Base-by-base conservation (phyloP, 305 asterid species). In the Fraxinus platypoda region DNA sequence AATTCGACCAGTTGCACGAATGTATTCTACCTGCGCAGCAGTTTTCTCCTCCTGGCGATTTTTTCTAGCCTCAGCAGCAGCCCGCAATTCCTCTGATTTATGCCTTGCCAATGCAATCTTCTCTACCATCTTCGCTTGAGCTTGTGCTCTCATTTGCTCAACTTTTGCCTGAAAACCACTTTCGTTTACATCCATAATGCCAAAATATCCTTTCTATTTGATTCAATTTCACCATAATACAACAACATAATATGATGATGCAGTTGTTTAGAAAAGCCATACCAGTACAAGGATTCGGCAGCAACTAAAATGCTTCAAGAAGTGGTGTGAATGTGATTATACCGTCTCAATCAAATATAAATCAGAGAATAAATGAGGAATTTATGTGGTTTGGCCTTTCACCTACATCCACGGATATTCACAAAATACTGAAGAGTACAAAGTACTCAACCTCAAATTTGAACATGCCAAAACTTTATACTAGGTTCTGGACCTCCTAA, bases 91-190 rank as follows among this genome's bases (percentile, higher is more conserved):
- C 86, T 91, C 98, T 12, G 95, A 90, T 81, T 81, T 94, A 82
- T 92, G 97, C 85, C 94, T 95, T 30, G 95, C 93, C 94, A 90
- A 72, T 74, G 98, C 95, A 15, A 92, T 87, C 89, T 94, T 92
- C 93, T 94, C 91, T 77, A 88, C 93, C 94, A 94, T 92, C 82
- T 92, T 91, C 52, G 94, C 95, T 81, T 92, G 95, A 52, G 97
- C 94, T 34, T 91, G 94, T 23, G 94, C 94, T 87, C 88, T 91
- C 93, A 91, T 87, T 89, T 94, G 93, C 84, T 95, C 99, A 31
- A 92, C 92, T 80, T 92, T 28, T 23, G 8, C 73, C 73, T 64
- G 73, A 11, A 64, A 23, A 25, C 34, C 31, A 64, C 31, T 64
- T 64, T 25, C 9, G 34, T 25, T 64, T 64, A 64, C 6, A 62